Base-by-base conservation (phyloP, 441 rosid genomes). In the Brassica balearica region DNA sequence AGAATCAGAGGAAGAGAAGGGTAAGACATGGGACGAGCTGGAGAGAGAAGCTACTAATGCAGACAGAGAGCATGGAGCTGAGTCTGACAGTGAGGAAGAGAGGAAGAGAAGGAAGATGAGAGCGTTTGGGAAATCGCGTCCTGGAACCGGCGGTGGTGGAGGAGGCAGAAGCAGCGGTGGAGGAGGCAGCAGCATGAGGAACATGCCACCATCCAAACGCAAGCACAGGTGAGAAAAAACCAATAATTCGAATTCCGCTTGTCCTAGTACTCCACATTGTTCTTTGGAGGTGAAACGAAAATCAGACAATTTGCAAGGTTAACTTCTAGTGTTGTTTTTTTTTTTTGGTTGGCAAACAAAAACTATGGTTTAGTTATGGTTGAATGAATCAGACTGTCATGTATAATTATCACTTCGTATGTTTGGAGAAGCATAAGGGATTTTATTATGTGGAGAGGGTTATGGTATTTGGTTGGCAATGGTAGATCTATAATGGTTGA, bases 21-120 rank as follows among this genome's bases (percentile, higher is more conserved):
- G 98, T 5, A 91, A 87, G 88, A 92, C 97, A 36, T 95, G 98
- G 98, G 98, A 91, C 27, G 98, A 95, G 83, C 85, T 92, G 67
- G 97, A 92, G 84, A 90, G 97, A 80, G 97, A 95, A 83, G 97
- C 98, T 29, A 91, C 88, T 74, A 86, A 91, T 80, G 97, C 97
- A 11, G 97, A 95, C 73, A 89, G 88, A 77, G 97, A 92, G 80
- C 92, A 93, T 65, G 99, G 91, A 68, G 82, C 36, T 55, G 95
- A 93, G 41, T 92, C 90, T 0, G 98, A 95, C 74, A 95, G 97
- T 17, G 98, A 95, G 83, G 98, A 86, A 82, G 98, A 95, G 71
- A 85, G 95, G 74, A 90, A 87, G 85, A 87, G 92, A 77, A 91
- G 97, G 82, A 95, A 95, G 89, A 79, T 85, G 82, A 95, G 91